A percentile compares a stretch with the other conserved stretches of the same genome.
These are phyloP conservation scores for Fusarium siculi DNA, from an alignment of 2,329 filamentous ascomycete genomes.

Conservation along the genomic window DNA sequence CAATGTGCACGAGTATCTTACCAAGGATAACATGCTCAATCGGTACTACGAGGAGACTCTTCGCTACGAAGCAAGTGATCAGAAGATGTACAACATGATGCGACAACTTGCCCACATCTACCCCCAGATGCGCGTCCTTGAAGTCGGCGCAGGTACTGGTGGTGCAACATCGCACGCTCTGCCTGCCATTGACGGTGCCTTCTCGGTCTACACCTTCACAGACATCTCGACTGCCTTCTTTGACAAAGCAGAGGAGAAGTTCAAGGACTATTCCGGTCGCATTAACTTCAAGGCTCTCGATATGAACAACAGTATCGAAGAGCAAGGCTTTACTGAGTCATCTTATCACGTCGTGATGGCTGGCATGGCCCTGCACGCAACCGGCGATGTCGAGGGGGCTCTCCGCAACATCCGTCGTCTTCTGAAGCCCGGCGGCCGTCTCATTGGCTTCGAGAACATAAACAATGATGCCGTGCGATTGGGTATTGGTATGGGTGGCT, in stretches of 20 bases:
- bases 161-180: conserved; percentile 1
- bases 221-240: conserved; percentile 12
- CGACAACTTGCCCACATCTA: conserved; percentile 1
- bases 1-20: neutral
- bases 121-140: conserved; percentile 1
- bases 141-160: conserved; percentile 13
- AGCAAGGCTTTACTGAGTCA: conserved; percentile 1
- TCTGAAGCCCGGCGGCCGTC: conserved; percentile 10
- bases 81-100: neutral
- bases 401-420: neutral
- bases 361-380: neutral
- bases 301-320: neutral
- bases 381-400: neutral
- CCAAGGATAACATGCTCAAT: conserved; percentile 44
- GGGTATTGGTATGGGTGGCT: neutral
- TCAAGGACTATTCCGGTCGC: neutral
- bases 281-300: conserved; percentile 12
- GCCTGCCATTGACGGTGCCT: neutral
- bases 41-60: conserved; percentile 45
- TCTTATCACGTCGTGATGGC: conserved; percentile 8
- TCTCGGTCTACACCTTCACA: conserved; percentile 5
- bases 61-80: neutral
- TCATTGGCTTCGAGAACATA: conserved; percentile 11
- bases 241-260: conserved; percentile 8
- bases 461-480: neutral